Percentiles rank a stretch among this genome's conserved stretches.
Conservation (phyloP, 352 stramenopile species). For the Phytophthora idaei region DNA sequence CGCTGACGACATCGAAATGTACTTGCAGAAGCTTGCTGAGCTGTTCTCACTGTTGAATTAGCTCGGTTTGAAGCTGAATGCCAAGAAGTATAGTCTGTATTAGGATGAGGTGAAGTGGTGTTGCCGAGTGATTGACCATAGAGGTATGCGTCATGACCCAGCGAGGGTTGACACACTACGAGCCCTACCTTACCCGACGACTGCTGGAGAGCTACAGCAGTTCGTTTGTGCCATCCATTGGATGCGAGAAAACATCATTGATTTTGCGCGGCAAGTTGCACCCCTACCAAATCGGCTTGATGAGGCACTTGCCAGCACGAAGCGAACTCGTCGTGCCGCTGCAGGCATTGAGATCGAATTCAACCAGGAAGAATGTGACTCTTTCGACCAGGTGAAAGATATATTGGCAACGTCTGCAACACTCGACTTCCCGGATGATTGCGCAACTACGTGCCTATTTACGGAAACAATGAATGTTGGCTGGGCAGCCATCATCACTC, state of each 20-base stretch:
- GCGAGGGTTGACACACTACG: not conserved
- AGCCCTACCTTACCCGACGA: not conserved
- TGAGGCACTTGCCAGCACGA: not conserved
- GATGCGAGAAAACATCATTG: not conserved
- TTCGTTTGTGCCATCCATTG: not conserved
- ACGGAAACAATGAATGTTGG: not conserved
- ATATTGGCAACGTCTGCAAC: not conserved
- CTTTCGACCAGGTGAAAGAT: not conserved
- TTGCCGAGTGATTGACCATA: not conserved
- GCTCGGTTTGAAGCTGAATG: not conserved
- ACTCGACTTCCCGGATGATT: not conserved
- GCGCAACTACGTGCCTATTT: not conserved
- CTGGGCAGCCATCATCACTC: not conserved
- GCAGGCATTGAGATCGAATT: not conserved
- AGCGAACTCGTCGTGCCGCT: not conserved
- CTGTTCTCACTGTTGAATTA: not conserved
- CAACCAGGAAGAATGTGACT: not conserved
- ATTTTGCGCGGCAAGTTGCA: not conserved
- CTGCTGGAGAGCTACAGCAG: not conserved
- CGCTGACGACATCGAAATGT: not conserved
- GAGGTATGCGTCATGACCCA: not conserved
- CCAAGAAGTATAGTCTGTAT: not conserved
- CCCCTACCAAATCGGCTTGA: not conserved
- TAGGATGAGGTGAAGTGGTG: not conserved
- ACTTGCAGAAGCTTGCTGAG: not conserved